These are phyloP conservation scores for Fusarium sp. DNA, from an alignment of 2,329 filamentous ascomycete species.

Conservation along the genomic window DNA sequence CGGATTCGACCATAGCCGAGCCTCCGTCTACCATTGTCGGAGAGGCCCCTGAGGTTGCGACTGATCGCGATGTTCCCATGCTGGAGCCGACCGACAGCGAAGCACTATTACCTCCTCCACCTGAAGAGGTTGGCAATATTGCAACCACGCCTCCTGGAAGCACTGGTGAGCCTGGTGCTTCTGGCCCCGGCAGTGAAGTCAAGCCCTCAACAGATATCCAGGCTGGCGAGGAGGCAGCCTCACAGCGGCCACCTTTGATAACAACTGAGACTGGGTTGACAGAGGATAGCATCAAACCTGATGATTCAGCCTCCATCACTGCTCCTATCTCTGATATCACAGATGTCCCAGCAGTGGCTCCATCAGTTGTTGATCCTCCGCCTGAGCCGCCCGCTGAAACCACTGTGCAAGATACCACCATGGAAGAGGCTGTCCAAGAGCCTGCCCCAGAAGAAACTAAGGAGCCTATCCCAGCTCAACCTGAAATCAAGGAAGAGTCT, in stretches of 20 bases:
- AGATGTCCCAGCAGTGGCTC: conserved; percentile 44
- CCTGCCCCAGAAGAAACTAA: conserved; percentile 28
- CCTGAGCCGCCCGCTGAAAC: conserved; percentile 32
- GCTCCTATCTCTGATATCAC: conserved; percentile 45
- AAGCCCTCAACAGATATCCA: conserved; percentile 43
- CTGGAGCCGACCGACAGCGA: conserved; percentile 31
- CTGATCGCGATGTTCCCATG: conserved; percentile 44
- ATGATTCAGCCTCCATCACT: conserved; percentile 51
- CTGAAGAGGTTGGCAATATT: conserved; percentile 55
- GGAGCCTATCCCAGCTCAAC: conserved; percentile 32
- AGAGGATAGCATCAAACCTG: conserved; percentile 52
- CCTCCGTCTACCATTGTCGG: conserved; percentile 48
- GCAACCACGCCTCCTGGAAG: conserved; percentile 46
- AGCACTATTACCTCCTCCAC: conserved; percentile 50
- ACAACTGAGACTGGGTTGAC: conserved; percentile 50
- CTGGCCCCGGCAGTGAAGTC: conserved; percentile 39
- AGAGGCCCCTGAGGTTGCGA: conserved; percentile 42
- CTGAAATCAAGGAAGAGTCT: conserved; percentile 30
- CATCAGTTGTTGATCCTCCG: conserved; percentile 24
- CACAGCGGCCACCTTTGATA: conserved; percentile 39
- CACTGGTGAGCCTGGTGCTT: conserved; percentile 41
- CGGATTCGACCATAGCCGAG: conserved; percentile 43
- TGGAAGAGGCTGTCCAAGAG: neutral
- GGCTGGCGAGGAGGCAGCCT: conserved; percentile 29
- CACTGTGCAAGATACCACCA: conserved; percentile 7